Conservation (phyloP, 805 yeast genomes). For the Metschnikowia reukaufii region DNA sequence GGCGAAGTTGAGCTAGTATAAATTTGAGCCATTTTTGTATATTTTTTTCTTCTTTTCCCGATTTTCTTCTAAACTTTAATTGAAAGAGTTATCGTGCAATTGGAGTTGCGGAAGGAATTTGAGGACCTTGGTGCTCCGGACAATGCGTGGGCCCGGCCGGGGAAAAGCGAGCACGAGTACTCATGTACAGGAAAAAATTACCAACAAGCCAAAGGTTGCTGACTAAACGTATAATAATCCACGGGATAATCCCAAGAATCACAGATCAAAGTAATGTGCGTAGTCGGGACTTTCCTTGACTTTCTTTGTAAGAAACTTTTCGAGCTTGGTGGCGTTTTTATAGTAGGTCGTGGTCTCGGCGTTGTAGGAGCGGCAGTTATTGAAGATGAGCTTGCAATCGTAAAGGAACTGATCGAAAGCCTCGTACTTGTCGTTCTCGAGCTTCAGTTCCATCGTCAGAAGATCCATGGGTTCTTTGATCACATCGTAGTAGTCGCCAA, state of each 20-base stretch:
- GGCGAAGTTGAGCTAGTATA: constrained; percentile 53
- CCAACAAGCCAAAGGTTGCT: no score
- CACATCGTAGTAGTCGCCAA: constrained; percentile 93
- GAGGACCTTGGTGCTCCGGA: no score
- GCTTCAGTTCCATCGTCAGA: constrained; percentile 89
- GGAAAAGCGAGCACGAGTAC: no score
- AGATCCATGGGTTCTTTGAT: constrained; percentile 98
- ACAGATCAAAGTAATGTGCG: constrained; percentile 66
- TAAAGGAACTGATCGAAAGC: constrained; percentile 88
- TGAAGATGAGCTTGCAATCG: constrained; percentile 82
- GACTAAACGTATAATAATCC: no score
- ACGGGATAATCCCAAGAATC: neutral
- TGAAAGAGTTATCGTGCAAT: neutral
- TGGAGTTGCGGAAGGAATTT: no score
- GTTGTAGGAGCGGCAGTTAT: constrained; percentile 90
- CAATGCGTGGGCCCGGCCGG: no score
- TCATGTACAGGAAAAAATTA: no score
- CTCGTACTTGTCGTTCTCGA: constrained; percentile 89
- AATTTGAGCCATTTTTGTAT: constrained; percentile 23
- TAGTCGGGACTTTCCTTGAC: constrained; percentile 91
- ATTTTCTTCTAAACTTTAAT: neutral
- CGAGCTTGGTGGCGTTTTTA: constrained; percentile 92
- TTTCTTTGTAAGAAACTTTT: constrained; percentile 80
- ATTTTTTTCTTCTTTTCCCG: neutral
- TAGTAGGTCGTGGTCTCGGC: constrained; percentile 93